Percentiles rank a stretch among this genome's conserved stretches.
These are phyloP conservation scores for Rhododendron williamsianum DNA, from an alignment of 148 eudicot species.

Conservation along the genomic window DNA sequence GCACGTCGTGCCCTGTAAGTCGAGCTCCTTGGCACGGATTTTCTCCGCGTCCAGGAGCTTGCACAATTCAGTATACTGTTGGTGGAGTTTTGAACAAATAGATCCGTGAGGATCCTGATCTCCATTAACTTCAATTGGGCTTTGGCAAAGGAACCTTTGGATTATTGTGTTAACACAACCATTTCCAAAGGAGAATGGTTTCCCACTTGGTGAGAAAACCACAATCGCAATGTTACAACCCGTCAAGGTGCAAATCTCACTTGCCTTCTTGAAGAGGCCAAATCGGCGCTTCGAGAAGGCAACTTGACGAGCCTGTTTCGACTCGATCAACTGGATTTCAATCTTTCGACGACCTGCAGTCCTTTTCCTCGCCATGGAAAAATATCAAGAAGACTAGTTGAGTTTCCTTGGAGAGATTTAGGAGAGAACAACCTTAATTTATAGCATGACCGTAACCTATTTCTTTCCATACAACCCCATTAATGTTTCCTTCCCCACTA, in stretches of 20 bases:
- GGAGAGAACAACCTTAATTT: not conserved
- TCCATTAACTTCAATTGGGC: not conserved
- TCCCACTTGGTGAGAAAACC: conserved; percentile 11
- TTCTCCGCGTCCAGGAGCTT: not conserved
- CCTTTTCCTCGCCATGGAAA: conserved; percentile 13
- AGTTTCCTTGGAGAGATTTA: not conserved
- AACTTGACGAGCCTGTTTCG: conserved; percentile 5
- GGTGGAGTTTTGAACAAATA: not conserved
- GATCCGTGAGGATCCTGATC: not conserved
- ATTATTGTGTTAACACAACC: not conserved
- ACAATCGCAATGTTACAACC: not conserved
- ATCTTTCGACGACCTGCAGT: conserved; percentile 15
- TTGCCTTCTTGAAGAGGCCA: conserved; percentile 17
- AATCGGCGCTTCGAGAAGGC: conserved; percentile 18
- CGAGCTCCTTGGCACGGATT: not conserved
- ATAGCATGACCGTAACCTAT: not conserved
- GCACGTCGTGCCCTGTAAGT: not conserved
- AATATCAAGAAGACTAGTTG: not conserved
- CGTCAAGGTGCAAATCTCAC: conserved; percentile 9
- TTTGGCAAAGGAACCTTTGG: not conserved
- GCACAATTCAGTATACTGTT: not conserved
- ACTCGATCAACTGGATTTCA: conserved; percentile 8
- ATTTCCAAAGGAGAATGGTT: conserved; percentile 3
- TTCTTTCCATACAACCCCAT: not conserved
- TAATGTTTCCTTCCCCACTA: not conserved